A percentile compares a stretch with the other conserved stretches of the same genome.
Conservation (phyloP, 2,329 filamentous ascomycete genomes). For the Trichoderma simmonsii region DNA sequence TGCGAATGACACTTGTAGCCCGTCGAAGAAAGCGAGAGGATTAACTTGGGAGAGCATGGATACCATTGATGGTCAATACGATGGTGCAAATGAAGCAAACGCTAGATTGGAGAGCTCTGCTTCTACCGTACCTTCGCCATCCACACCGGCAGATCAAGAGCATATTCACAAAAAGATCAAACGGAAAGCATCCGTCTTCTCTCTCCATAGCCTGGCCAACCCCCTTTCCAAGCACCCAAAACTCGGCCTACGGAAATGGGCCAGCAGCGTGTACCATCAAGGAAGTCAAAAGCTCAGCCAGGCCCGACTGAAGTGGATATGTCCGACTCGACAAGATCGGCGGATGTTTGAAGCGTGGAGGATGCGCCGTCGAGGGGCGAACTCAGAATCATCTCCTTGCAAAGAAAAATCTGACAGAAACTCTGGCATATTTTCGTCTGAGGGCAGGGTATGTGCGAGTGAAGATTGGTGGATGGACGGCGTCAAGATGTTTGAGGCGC, state of each 20-base stretch:
- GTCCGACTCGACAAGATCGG: conserved; percentile 26
- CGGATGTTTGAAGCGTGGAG: conserved; percentile 31
- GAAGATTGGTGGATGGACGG: conserved; percentile 38
- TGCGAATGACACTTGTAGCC: neutral
- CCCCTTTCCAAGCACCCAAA: conserved; percentile 28
- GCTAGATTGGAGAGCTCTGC: conserved; percentile 21
- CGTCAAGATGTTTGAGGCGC: conserved; percentile 32
- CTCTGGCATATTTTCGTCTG: conserved; percentile 27
- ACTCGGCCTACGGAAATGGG: conserved; percentile 31
- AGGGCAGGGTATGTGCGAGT: conserved; percentile 25
- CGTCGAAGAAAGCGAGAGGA: neutral
- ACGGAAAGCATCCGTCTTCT: conserved; percentile 33
- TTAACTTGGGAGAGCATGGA: conserved; percentile 6
- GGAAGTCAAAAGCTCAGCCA: conserved; percentile 28
- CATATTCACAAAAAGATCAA: conserved; percentile 26
- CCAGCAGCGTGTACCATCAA: conserved; percentile 27
- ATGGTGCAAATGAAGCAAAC: conserved; percentile 24
- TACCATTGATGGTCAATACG: conserved; percentile 24
- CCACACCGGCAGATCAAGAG: conserved; percentile 12
- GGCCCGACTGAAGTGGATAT: conserved; percentile 29
- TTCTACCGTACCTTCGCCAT: neutral
- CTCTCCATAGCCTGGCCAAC: conserved; percentile 28
- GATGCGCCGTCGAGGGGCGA: conserved; percentile 11
- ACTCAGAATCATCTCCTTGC: conserved; percentile 19
- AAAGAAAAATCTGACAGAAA: conserved; percentile 27